Conservation (phyloP, 2,329 filamentous ascomycete species). For the Fusarium paranaense region DNA sequence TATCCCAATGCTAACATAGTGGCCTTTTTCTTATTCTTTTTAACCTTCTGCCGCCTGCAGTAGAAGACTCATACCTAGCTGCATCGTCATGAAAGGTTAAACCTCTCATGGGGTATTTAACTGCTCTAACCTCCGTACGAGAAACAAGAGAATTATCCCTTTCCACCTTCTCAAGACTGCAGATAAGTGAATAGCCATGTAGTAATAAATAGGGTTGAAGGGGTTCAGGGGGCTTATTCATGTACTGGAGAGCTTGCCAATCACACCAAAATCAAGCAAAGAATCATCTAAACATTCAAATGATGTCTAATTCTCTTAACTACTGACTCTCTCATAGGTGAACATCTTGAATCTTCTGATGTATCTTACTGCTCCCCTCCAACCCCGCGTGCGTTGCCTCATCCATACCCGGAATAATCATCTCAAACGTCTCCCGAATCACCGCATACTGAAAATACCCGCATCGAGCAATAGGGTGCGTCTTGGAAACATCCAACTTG, state of each 20-base stretch:
- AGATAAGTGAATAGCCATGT: background rate
- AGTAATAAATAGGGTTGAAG: background rate
- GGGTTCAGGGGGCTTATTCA: background rate
- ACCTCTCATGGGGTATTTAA: too few relatives aligned
- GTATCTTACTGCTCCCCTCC: conserved; percentile 11
- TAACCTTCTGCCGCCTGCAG: too few relatives aligned
- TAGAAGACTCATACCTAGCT: too few relatives aligned
- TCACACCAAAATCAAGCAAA: background rate
- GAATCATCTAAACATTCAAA: background rate
- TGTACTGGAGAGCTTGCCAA: background rate
- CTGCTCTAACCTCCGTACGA: too few relatives aligned
- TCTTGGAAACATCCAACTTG: conserved; percentile 9
- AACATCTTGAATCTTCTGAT: conserved; percentile 3
- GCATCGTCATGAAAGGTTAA: too few relatives aligned
- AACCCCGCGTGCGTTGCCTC: conserved; percentile 14
- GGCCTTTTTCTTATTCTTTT: too few relatives aligned
- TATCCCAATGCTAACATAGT: too few relatives aligned
- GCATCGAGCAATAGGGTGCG: conserved; percentile 20
- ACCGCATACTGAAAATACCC: conserved; percentile 21
- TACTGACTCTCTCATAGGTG: background rate
- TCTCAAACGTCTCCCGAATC: conserved; percentile 16
- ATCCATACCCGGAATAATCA: conserved; percentile 10
- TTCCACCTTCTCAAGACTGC: too few relatives aligned
- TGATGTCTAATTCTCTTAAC: background rate
- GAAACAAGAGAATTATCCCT: too few relatives aligned